Percentiles rank a stretch among this genome's conserved stretches.
Evolutionary conservation across 2,329 filamentous ascomycete genomes (phyloP).

Genomic region (Colletotrichum filicis): DNA sequence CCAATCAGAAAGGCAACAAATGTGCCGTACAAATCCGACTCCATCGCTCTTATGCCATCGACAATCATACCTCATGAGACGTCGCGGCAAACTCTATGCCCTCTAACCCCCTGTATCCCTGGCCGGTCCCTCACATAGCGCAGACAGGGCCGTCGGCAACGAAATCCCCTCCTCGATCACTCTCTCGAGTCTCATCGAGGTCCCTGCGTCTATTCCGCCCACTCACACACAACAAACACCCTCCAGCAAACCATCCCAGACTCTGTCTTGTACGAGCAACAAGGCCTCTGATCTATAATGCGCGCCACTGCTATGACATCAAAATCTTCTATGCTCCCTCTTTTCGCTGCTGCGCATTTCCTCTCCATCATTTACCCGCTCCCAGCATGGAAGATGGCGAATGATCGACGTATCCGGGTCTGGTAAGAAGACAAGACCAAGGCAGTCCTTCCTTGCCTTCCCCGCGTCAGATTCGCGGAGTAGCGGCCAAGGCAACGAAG

Average conservation of each 20-base stretch:
- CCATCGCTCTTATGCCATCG: constrained; percentile 14
- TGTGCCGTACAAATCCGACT: background rate
- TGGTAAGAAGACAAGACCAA: background rate
- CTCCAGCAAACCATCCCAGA: background rate
- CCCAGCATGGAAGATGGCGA: background rate
- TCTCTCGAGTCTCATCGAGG: background rate
- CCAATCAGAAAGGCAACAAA: background rate
- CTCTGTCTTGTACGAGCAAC: background rate
- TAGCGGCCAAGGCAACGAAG: background rate
- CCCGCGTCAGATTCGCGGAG: background rate
- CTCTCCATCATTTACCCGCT: background rate
- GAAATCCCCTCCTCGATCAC: background rate
- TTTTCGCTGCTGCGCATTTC: too few species aligned
- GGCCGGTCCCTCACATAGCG: background rate
- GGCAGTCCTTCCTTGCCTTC: background rate
- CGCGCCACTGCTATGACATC: constrained; percentile 10
- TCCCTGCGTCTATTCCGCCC: background rate
- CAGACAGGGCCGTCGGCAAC: background rate
- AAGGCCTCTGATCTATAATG: constrained; percentile 4
- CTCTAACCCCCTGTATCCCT: constrained; percentile 8
- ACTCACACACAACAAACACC: background rate
- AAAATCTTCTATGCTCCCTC: background rate
- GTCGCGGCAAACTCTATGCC: constrained; percentile 23
- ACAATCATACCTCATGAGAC: constrained; percentile 31
- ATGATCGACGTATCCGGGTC: background rate